Conservation (phyloP, 2,329 filamentous ascomycete species). For the Bipolaris gigantea region DNA sequence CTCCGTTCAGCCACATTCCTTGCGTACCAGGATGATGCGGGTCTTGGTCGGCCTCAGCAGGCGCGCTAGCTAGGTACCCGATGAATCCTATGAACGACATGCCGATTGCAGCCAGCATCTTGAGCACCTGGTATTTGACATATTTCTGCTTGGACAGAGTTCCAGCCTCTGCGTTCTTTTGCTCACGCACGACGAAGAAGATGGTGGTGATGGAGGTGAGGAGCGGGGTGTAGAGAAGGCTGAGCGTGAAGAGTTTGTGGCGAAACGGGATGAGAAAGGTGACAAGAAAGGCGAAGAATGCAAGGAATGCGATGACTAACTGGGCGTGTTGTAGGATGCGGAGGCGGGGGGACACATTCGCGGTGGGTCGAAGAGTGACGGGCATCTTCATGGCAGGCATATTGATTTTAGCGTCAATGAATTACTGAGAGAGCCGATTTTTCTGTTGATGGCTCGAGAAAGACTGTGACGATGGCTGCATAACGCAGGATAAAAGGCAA, state of each 20-base stretch:
- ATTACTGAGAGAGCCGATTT: background rate
- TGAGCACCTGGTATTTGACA: constrained; percentile 28
- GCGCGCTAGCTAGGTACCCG: constrained; percentile 7
- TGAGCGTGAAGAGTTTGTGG: constrained; percentile 28
- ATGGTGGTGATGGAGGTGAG: constrained; percentile 24
- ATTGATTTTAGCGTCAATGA: background rate
- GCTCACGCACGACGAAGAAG: constrained; percentile 25
- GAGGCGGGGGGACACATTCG: constrained; percentile 21
- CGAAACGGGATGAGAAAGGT: constrained; percentile 23
- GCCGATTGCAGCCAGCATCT: constrained; percentile 21
- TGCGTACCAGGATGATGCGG: constrained; percentile 6
- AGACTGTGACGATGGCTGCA: background rate
- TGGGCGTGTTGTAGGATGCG: constrained; percentile 25
- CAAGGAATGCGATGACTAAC: constrained; percentile 17
- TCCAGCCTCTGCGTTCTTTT: constrained; percentile 18
- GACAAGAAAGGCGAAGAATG: constrained; percentile 19
- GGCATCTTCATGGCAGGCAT: constrained; percentile 10
- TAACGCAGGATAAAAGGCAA: background rate
- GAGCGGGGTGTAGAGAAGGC: constrained; percentile 27
- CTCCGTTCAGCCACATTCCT: constrained; percentile 21
- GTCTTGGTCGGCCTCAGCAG: constrained; percentile 5
- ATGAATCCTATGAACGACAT: constrained; percentile 27
- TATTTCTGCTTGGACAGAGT: constrained; percentile 27
- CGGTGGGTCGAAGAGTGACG: constrained; percentile 6
- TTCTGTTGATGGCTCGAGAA: background rate